Conservation (phyloP, 768 basidiomycete species). For the Suillus occidentalis region DNA sequence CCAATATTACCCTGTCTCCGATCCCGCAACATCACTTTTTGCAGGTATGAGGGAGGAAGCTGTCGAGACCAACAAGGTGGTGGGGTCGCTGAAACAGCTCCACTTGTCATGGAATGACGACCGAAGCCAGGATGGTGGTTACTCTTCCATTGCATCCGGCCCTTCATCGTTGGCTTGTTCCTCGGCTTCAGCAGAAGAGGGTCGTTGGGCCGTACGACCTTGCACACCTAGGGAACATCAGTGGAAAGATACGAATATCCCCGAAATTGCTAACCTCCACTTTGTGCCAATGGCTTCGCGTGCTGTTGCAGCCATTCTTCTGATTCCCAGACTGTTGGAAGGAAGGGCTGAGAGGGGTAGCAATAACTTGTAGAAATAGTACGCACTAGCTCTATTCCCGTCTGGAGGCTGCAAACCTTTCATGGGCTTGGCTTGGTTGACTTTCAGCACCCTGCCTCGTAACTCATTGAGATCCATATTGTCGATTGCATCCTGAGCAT, state of each 20-base stretch:
- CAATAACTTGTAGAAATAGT: conserved; percentile 6
- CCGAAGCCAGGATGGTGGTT: conserved; percentile 13
- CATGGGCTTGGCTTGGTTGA: conserved; percentile 82
- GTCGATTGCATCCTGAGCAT: conserved; percentile 96
- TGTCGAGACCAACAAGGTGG: not conserved
- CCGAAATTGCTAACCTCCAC: conserved; percentile 54
- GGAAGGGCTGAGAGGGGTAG: conserved; percentile 1
- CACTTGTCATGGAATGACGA: not conserved
- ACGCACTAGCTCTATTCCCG: conserved; percentile 77
- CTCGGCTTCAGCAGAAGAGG: conserved; percentile 25
- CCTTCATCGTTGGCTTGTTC: conserved; percentile 34
- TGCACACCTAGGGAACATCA: conserved; percentile 45
- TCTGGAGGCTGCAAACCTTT: conserved; percentile 63
- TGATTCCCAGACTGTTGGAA: conserved; percentile 82
- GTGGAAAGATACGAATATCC: conserved; percentile 3
- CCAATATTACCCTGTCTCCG: not conserved
- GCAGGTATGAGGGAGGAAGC: not conserved
- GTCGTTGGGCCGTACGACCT: conserved; percentile 43
- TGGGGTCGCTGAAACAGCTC: not conserved
- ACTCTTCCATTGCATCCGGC: conserved; percentile 70
- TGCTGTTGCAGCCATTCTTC: conserved; percentile 90
- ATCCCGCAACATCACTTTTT: not conserved
- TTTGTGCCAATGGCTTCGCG: conserved; percentile 73
- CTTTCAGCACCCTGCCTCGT: conserved; percentile 72
- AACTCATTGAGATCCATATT: conserved; percentile 98